phyloP scores from a whole-genome alignment of 306 rosid species.

The Pyrus betulifolia region DNA sequence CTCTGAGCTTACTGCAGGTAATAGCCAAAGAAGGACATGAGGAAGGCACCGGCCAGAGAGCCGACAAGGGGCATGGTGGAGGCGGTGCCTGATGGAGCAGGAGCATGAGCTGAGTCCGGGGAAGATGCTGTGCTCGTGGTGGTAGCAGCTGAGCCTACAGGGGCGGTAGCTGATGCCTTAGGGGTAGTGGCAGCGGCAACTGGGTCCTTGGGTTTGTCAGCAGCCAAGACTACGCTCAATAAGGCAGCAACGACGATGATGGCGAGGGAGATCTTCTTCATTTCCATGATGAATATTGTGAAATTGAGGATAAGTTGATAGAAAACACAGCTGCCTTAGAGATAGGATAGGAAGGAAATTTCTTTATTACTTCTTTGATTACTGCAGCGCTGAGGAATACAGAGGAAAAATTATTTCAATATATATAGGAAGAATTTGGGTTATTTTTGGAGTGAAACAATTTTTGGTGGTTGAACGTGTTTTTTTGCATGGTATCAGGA shows the following conservation, averaged over 20 bases:
- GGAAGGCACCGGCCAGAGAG: constrained; percentile 1
- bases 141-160: neutral
- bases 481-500: neutral
- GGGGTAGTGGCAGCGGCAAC: neutral
- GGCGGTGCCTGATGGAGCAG: neutral
- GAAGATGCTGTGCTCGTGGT: neutral
- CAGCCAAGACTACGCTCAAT: neutral
- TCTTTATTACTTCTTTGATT: neutral
- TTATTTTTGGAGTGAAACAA: neutral
- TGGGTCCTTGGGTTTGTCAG: neutral
- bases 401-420: neutral
- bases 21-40: constrained; percentile 1
- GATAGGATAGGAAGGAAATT: neutral
- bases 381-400: neutral
- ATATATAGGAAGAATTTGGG: neutral
- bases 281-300: neutral
- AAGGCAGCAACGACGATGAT: neutral
- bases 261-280: constrained; percentile 11
- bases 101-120: constrained; percentile 3
- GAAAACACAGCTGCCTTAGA: neutral
- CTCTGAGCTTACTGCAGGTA: constrained; percentile 30
- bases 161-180: neutral
- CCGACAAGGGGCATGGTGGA: neutral
- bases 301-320: neutral
- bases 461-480: neutral